Evolutionary conservation across 768 basidiomycete genomes (phyloP).

Genomic region (Tricholoma terreum): DNA sequence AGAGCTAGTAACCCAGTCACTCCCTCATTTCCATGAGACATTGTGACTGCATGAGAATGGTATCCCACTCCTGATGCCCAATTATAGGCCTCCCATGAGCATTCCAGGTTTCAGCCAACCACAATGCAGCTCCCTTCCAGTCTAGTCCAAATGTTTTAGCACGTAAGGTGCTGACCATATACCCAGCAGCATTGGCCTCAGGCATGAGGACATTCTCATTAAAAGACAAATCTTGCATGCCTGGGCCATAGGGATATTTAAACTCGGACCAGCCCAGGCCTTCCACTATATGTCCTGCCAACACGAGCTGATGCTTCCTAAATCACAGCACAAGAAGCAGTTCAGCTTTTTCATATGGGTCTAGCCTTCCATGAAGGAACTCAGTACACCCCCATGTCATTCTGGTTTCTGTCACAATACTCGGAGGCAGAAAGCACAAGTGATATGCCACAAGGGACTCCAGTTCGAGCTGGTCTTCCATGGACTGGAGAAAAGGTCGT

Average conservation of each 20-base stretch:
- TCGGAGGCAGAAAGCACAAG: neutral
- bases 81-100: neutral
- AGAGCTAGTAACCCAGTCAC: neutral
- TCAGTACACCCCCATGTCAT: neutral
- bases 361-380: neutral
- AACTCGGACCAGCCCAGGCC: neutral
- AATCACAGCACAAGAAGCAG: neutral
- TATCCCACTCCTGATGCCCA: neutral
- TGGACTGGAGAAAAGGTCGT: neutral
- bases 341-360: neutral
- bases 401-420: neutral
- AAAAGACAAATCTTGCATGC: neutral
- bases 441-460: neutral
- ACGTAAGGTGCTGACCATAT: neutral
- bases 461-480: neutral
- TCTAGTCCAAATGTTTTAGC: neutral
- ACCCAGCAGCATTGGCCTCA: neutral
- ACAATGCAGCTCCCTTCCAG: neutral
- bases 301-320: neutral
- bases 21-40: neutral
- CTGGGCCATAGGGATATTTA: neutral
- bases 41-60: neutral
- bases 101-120: neutral
- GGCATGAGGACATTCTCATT: neutral
- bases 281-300: neutral